phyloP scores from a whole-genome alignment of 306 rosid genomes.

The Senna tora region DNA sequence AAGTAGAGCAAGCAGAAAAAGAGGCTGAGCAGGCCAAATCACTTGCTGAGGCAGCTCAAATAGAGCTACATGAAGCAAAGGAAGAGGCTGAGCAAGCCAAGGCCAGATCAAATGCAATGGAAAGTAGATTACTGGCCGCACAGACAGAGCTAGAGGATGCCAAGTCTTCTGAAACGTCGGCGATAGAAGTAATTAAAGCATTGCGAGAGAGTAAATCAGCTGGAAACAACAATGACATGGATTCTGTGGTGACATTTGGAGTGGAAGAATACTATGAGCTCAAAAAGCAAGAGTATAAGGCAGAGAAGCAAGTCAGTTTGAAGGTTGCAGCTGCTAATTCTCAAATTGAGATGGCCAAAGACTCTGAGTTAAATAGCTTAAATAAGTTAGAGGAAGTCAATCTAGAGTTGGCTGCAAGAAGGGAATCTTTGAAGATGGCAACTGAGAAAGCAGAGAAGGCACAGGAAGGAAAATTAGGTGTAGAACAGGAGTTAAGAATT shows the following conservation, averaged over 20 bases:
- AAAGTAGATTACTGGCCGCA: slow-evolving; percentile 69
- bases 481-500: slow-evolving; percentile 73
- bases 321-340: slow-evolving; percentile 69
- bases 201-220: slow-evolving; percentile 74
- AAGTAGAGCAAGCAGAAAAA: slow-evolving; percentile 69
- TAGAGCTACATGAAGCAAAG: slow-evolving; percentile 62
- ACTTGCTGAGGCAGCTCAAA: slow-evolving; percentile 53
- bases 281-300: slow-evolving; percentile 68
- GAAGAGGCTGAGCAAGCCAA: slow-evolving; percentile 79
- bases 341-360: slow-evolving; percentile 69
- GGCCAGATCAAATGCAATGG: slow-evolving; percentile 63
- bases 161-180: slow-evolving; percentile 72
- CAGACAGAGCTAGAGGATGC: slow-evolving; percentile 80
- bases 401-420: slow-evolving; percentile 61
- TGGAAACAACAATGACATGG: slow-evolving; percentile 38
- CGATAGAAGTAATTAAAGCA: slow-evolving; percentile 73
- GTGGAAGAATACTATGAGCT: slow-evolving; percentile 79
- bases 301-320: slow-evolving; percentile 69
- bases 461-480: slow-evolving; percentile 70
- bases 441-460: slow-evolving; percentile 79
- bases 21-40: slow-evolving; percentile 78
- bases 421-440: slow-evolving; percentile 69
- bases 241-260: slow-evolving; percentile 65
- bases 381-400: slow-evolving; percentile 74
- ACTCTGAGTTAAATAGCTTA: slow-evolving; percentile 69